Percentiles rank a stretch among this genome's conserved stretches.
Evolutionary conservation across 345 rosid genomes (phyloP).

Genomic region (Carallia pectinifolia): DNA sequence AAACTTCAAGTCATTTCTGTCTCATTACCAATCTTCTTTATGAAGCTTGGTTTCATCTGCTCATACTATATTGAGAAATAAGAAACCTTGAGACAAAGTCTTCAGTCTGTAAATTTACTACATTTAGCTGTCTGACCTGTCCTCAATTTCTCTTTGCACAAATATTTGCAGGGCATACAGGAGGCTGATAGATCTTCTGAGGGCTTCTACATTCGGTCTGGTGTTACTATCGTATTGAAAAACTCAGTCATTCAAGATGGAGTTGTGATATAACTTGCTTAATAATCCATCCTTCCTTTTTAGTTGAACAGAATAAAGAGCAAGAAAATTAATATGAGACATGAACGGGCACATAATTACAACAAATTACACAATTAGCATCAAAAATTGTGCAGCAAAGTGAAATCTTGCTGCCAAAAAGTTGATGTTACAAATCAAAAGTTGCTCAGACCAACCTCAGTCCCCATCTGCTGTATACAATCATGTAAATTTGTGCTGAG

Average conservation of each 20-base stretch:
- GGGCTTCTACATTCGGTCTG: slow-evolving; percentile 85
- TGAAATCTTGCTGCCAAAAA: not conserved
- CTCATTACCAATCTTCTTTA: too few species aligned
- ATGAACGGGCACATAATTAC: not conserved
- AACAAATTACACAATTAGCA: not conserved
- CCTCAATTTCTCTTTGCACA: slow-evolving; percentile 2
- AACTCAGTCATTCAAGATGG: slow-evolving; percentile 69
- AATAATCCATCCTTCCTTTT: slow-evolving; percentile 13
- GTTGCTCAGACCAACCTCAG: slow-evolving; percentile 46
- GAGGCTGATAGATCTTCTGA: slow-evolving; percentile 85
- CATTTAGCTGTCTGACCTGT: not conserved
- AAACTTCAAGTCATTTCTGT: too few species aligned
- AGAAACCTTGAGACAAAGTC: not conserved
- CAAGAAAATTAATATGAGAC: not conserved
- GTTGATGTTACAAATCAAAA: too few species aligned
- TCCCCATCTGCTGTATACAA: slow-evolving; percentile 91
- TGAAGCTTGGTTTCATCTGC: not conserved
- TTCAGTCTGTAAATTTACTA: not conserved
- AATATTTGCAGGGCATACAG: slow-evolving; percentile 57
- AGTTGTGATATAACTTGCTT: slow-evolving; percentile 47
- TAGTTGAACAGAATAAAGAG: not conserved
- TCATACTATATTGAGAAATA: not conserved
- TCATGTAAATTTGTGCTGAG: slow-evolving; percentile 75
- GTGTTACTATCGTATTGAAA: slow-evolving; percentile 58
- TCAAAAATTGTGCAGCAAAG: too few species aligned